phyloP scores from a whole-genome alignment of 306 rosid genomes.

The Pyrus communis region DNA sequence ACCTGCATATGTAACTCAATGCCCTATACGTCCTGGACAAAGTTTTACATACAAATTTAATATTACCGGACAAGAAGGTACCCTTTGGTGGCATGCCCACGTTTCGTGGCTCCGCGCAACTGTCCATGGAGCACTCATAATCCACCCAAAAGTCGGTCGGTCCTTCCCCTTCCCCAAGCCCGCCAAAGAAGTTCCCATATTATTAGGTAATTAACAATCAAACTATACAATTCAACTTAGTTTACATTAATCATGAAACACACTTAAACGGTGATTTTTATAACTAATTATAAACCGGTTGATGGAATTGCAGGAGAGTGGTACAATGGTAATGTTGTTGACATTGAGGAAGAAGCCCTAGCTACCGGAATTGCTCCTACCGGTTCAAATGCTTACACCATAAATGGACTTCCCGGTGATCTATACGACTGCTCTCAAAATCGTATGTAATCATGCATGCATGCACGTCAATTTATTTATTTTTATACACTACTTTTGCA shows the following conservation, averaged over 20 bases:
- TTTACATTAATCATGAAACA: neutral
- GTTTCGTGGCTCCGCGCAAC: conserved; percentile 51
- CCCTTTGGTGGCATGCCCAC: conserved; percentile 85
- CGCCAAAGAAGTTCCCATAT: conserved; percentile 37
- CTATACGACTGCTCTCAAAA: conserved; percentile 38
- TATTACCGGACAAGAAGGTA: conserved; percentile 59
- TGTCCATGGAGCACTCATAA: conserved; percentile 54
- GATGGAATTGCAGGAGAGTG: conserved; percentile 50
- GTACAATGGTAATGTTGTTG: conserved; percentile 57
- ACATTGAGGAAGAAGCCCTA: conserved; percentile 19
- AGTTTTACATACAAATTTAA: conserved; percentile 44
- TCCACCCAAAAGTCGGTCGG: conserved; percentile 26
- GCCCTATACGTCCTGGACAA: conserved; percentile 40
- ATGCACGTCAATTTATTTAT: neutral
- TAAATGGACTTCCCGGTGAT: conserved; percentile 65
- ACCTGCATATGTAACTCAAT: conserved; percentile 57
- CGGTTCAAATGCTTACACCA: conserved; percentile 43
- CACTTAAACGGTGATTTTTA: neutral
- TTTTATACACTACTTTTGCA: neutral
- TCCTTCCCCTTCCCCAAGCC: conserved; percentile 35
- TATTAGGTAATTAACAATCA: conserved; percentile 32
- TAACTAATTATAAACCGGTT: neutral
- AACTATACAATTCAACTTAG: neutral
- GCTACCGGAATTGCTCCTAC: conserved; percentile 14
- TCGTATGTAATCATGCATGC: conserved; percentile 16